Percentiles rank a stretch among this genome's conserved stretches.
Evolutionary conservation across 176 grass and related monocot genomes (phyloP).

Genomic region (Eleusine indica): DNA sequence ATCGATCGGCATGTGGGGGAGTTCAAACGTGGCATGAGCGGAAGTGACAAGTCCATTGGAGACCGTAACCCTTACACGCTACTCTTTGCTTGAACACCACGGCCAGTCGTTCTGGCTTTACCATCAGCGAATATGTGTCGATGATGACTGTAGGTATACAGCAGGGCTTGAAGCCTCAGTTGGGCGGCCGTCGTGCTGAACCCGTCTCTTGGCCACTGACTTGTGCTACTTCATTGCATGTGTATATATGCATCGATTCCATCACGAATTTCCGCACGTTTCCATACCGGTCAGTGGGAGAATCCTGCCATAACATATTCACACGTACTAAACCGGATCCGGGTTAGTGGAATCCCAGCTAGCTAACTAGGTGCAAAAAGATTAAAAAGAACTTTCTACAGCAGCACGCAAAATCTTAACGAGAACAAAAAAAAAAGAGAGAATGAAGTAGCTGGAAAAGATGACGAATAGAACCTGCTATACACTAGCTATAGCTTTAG

Average conservation of each 20-base stretch:
- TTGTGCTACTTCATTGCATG: background rate
- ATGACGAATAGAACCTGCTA: background rate
- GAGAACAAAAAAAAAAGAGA: conserved; percentile 15
- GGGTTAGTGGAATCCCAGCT: conserved; percentile 35
- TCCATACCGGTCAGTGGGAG: conserved; percentile 8
- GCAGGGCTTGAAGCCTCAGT: conserved; percentile 27
- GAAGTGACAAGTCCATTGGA: conserved; percentile 43
- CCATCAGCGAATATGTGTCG: conserved; percentile 38
- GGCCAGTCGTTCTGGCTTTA: background rate
- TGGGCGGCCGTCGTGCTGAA: background rate
- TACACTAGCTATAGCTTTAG: conserved; percentile 2
- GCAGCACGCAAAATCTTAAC: conserved; percentile 40
- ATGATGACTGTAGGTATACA: conserved; percentile 23
- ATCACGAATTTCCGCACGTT: conserved; percentile 36
- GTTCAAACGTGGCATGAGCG: background rate
- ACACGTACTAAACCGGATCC: conserved; percentile 34
- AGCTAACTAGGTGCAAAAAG: conserved; percentile 9
- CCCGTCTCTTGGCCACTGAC: conserved; percentile 26
- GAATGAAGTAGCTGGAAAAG: background rate
- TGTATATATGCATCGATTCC: background rate
- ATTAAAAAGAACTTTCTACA: background rate
- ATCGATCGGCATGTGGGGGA: too few species aligned
- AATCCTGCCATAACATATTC: conserved; percentile 30
- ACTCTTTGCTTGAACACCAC: conserved; percentile 18
- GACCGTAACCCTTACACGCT: conserved; percentile 53